phyloP scores from a whole-genome alignment of 805 yeast genomes.

The Ogataea kodamae region DNA sequence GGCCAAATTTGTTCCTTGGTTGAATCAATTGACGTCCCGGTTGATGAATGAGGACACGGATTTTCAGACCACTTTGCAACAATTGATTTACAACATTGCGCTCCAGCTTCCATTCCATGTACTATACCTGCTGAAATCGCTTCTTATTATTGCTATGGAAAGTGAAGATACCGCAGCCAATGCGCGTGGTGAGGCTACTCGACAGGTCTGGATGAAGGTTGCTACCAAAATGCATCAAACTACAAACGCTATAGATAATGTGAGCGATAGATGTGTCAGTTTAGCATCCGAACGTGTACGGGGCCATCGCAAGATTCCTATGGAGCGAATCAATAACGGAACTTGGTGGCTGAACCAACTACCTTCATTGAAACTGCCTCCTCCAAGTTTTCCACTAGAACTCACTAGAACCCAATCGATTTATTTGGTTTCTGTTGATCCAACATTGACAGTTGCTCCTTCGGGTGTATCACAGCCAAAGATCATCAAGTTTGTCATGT shows the following conservation, averaged over 20 bases:
- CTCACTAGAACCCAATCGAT: constrained; percentile 34
- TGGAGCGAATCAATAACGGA: constrained; percentile 40
- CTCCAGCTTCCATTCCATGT: constrained; percentile 69
- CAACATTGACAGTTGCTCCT: constrained; percentile 55
- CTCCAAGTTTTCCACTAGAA: constrained; percentile 56
- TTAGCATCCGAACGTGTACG: constrained; percentile 48
- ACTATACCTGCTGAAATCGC: constrained; percentile 57
- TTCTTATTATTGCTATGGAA: constrained; percentile 37
- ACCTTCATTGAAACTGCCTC: constrained; percentile 49
- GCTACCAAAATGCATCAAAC: constrained; percentile 5
- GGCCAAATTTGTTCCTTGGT: constrained; percentile 71
- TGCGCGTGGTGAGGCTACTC: constrained; percentile 52
- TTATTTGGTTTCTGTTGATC: constrained; percentile 49
- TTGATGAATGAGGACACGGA: constrained; percentile 43
- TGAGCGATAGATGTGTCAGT: constrained; percentile 49
- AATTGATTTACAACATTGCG: constrained; percentile 36
- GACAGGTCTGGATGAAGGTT: constrained; percentile 43
- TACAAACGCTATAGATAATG: constrained; percentile 40
- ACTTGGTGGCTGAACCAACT: constrained; percentile 56
- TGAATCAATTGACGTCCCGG: constrained; percentile 75
- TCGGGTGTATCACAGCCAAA: constrained; percentile 90
- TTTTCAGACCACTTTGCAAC: constrained; percentile 55
- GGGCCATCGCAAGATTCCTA: constrained; percentile 29
- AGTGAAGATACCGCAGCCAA: constrained; percentile 37
- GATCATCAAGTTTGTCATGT: constrained; percentile 51